A percentile compares a stretch with the other conserved stretches of the same genome.
Evolutionary conservation across 2,329 filamentous ascomycete genomes (phyloP).

Genomic region (Cercospora sp.): DNA sequence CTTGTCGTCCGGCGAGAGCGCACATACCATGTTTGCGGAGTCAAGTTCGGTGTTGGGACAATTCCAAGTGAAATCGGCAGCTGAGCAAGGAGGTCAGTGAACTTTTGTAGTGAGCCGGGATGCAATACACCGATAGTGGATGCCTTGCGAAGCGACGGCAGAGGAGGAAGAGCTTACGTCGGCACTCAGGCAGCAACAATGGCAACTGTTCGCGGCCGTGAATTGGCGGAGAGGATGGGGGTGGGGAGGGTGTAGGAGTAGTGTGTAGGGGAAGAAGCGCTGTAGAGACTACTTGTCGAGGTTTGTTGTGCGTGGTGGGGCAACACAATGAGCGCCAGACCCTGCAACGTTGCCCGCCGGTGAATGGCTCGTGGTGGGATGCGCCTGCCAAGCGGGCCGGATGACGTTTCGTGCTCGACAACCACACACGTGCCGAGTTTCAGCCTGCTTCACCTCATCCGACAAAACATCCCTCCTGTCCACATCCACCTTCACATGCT

Average conservation of each 20-base stretch:
- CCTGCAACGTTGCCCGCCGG: not conserved
- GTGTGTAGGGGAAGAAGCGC: not conserved
- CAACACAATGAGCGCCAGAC: slow-evolving; percentile 2
- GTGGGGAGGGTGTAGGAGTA: not conserved
- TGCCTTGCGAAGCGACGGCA: slow-evolving; percentile 6
- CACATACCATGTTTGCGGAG: slow-evolving; percentile 22
- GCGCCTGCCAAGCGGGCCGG: not conserved
- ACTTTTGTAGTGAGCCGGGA: slow-evolving; percentile 8
- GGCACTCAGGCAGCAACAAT: slow-evolving; percentile 6
- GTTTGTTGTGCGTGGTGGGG: slow-evolving; percentile 4
- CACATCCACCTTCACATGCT: not conserved
- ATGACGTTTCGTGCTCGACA: not conserved
- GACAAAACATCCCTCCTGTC: not conserved
- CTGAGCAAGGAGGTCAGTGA: slow-evolving; percentile 12
- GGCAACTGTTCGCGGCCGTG: not conserved
- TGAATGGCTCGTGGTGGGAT: not conserved
- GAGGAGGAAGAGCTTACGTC: slow-evolving; percentile 4
- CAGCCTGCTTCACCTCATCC: not conserved
- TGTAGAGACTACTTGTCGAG: slow-evolving; percentile 1
- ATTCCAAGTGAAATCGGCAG: slow-evolving; percentile 12
- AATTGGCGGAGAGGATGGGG: not conserved
- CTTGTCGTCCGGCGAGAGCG: not conserved
- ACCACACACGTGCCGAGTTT: not conserved
- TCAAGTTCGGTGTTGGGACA: slow-evolving; percentile 7
- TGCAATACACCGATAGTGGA: slow-evolving; percentile 4